phyloP scores from a whole-genome alignment of 495 filamentous ascomycete genomes.

The Ramalina intermedia region DNA sequence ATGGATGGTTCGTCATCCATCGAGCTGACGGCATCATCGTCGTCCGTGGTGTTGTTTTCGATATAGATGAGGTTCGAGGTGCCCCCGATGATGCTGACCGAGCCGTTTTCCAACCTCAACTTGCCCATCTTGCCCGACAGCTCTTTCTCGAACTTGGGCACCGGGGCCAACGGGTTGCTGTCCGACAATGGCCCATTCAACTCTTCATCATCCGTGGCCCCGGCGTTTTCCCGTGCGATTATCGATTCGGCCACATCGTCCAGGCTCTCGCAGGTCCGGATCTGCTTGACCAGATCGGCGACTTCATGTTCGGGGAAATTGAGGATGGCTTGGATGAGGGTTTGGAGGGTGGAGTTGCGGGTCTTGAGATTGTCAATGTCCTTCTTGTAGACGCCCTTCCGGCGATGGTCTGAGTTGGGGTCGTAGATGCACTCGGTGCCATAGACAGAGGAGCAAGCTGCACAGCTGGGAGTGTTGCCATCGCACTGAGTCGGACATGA shows the following conservation, averaged over 20 bases:
- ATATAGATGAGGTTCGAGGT: constrained; percentile 89
- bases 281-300: constrained; percentile 64
- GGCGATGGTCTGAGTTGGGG: constrained; percentile 84
- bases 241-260: constrained; percentile 81
- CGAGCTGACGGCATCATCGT: constrained; percentile 31
- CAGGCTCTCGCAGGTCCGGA: constrained; percentile 81
- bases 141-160: constrained; percentile 65
- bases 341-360: constrained; percentile 75
- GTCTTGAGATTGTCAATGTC: constrained; percentile 84
- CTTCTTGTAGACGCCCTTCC: constrained; percentile 93
- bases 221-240: constrained; percentile 35
- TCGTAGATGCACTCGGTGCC: constrained; percentile 73
- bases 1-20: constrained; percentile 33
- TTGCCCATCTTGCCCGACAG: constrained; percentile 89
- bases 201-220: constrained; percentile 23
- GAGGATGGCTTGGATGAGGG: constrained; percentile 80
- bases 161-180: constrained; percentile 24
- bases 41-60: constrained; percentile 32
- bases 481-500: constrained; percentile 49
- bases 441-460: constrained; percentile 90
- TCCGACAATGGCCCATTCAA: constrained; percentile 28
- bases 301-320: constrained; percentile 74
- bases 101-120: constrained; percentile 73
- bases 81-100: constrained; percentile 82
- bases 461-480: constrained; percentile 81